Evolutionary conservation across 139 green algal genomes (phyloP).

Genomic region (Nannochloris sp.): DNA sequence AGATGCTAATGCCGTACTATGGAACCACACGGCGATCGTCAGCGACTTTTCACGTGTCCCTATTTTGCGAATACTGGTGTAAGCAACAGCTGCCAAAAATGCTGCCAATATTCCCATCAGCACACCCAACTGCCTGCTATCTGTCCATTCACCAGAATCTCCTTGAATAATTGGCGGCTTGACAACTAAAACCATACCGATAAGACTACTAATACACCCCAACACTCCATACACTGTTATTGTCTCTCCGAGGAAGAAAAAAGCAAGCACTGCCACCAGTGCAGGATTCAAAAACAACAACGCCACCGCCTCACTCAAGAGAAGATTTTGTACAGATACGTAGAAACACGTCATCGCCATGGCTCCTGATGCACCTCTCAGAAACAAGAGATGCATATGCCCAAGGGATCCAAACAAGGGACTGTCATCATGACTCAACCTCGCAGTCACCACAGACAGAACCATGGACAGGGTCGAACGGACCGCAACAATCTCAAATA

Average conservation of each 20-base stretch:
- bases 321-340: neutral
- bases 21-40: conserved; percentile 27
- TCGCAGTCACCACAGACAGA: neutral
- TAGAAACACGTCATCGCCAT: conserved; percentile 6
- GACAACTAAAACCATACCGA: conserved; percentile 21
- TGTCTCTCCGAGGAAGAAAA: conserved; percentile 2
- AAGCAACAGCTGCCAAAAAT: conserved; percentile 1
- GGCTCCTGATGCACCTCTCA: conserved; percentile 4
- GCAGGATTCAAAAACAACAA: conserved; percentile 8
- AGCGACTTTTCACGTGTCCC: conserved; percentile 12
- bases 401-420: neutral
- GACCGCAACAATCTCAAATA: conserved; percentile 10
- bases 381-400: neutral
- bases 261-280: conserved; percentile 4
- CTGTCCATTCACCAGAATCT: conserved; percentile 1
- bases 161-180: conserved; percentile 19
- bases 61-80: conserved; percentile 9
- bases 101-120: conserved; percentile 4
- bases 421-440: neutral
- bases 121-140: neutral
- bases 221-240: neutral
- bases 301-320: conserved; percentile 1
- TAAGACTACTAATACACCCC: conserved; percentile 12
- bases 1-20: neutral
- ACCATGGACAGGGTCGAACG: neutral